phyloP scores from a whole-genome alignment of 73 alveolate genomes.

The Effrenium voratum region DNA sequence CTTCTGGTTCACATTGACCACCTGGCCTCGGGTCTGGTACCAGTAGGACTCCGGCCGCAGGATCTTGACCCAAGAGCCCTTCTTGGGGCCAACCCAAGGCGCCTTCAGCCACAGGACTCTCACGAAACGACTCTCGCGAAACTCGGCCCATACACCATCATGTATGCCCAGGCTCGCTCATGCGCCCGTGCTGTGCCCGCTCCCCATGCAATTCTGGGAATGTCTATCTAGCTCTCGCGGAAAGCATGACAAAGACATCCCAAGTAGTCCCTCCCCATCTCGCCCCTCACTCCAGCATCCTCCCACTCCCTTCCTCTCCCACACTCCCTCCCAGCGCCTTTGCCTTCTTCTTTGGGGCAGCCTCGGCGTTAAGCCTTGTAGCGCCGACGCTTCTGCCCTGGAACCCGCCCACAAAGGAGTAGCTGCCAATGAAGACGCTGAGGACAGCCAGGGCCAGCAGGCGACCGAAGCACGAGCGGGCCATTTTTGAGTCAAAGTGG shows the following conservation, averaged over 20 bases:
- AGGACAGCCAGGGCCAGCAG: constrained; percentile 20
- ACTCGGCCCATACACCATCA: too few relatives aligned
- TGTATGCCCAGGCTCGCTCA: too few relatives aligned
- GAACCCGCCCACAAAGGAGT: background rate
- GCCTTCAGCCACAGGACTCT: too few relatives aligned
- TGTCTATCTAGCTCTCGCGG: too few relatives aligned
- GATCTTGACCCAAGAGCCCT: constrained; percentile 87
- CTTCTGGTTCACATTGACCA: constrained; percentile 85
- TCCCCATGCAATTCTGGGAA: too few relatives aligned
- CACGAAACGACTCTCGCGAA: too few relatives aligned
- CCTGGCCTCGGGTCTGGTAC: constrained; percentile 64
- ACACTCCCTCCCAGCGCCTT: too few relatives aligned
- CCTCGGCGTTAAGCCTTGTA: background rate
- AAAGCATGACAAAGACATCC: too few relatives aligned
- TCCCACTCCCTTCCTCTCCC: too few relatives aligned
- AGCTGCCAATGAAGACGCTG: background rate
- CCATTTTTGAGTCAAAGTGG: background rate
- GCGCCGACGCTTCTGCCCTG: background rate
- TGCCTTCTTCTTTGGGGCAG: constrained; percentile 69
- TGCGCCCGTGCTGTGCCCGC: too few relatives aligned
- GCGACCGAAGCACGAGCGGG: constrained; percentile 4
- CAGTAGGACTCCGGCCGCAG: constrained; percentile 57
- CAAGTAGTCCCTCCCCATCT: too few relatives aligned
- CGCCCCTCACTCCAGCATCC: too few relatives aligned
- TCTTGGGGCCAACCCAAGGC: constrained; percentile 89